phyloP scores from a whole-genome alignment of 2,329 filamentous ascomycete genomes.

The Epichloe baconii region DNA sequence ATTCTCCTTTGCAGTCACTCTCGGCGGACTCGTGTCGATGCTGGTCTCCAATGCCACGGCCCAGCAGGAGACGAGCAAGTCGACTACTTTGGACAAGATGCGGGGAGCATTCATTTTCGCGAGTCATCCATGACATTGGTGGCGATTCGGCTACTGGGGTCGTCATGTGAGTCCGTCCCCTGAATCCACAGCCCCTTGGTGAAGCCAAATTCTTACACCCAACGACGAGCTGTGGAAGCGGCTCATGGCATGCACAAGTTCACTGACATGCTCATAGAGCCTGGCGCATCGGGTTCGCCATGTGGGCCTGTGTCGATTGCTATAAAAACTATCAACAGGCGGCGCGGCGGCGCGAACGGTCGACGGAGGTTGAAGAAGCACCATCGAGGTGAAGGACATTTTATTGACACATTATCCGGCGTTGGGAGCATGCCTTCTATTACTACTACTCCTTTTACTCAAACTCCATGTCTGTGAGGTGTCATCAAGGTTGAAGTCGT shows the following conservation, averaged over 20 bases:
- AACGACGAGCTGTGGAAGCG: no score
- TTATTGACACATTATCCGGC: no score
- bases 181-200: no score
- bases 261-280: not conserved
- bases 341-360: not conserved
- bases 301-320: not conserved
- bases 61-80: not conserved
- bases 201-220: no score
- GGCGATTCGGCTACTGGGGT: constrained; percentile 10
- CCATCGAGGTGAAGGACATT: no score
- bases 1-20: constrained; percentile 18
- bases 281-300: not conserved
- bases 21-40: constrained; percentile 22
- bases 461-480: constrained; percentile 30
- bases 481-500: constrained; percentile 32
- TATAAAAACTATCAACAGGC: not conserved
- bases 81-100: not conserved
- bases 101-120: constrained; percentile 8
- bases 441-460: no score
- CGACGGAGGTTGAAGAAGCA: no score
- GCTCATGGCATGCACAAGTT: no score
- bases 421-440: no score
- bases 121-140: not conserved
- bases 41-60: constrained; percentile 12
- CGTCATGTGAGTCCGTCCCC: constrained; percentile 11